Evolutionary conservation across 2,329 filamentous ascomycete genomes (phyloP), one percentile per base, ranked within the genome.

Genomic region (Diaporthe sp.): DNA sequence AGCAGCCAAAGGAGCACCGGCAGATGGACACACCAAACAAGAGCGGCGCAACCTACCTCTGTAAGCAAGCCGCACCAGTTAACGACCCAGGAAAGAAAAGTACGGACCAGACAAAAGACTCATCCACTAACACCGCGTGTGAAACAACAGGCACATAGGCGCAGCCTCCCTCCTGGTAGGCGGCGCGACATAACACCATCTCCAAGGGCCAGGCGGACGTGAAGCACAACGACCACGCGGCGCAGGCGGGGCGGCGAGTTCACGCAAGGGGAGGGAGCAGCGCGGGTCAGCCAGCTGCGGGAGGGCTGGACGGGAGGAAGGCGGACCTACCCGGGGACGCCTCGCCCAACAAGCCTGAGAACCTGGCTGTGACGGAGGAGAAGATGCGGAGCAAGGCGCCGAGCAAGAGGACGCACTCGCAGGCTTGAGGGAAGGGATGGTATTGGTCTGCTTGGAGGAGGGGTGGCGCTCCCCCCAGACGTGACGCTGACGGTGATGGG

Each of bases 141-240:
- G 32, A 4, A 9, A 35, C 32, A 42, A 15, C 56, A 73, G 70
- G 3, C 32, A 58, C 17, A 27, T 73, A 22, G 73, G 50, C 32
- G 70, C 50, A 42, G 70, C 44, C 6, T 35, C 70, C 35, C 25
- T 75, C 17, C 22, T 75, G 3, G 4, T 65, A 8, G 53, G 51
- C 44, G 70, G 63, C 27, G 59, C 70, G 22, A 65, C 69, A 6
- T 75, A 47, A 74, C 63, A 19, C 68, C 42, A 37, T 75, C 30
- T 63, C 63, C n/a, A 51, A 25, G 12, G 25, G 56, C 4, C 73
- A 73, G 25, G 27, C 53, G 3, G 39, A 58, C 4, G 30, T 65
- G 1, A 39, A 55, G 35, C 73, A 75, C 73, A 75, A 75, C 47
- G 73, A 75, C 55, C 73, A 73, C 70, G 70, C 35, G n/a, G 70